Evolutionary conservation across 2,329 filamentous ascomycete genomes (phyloP).

Genomic region (Achaetomium macrosporum): DNA sequence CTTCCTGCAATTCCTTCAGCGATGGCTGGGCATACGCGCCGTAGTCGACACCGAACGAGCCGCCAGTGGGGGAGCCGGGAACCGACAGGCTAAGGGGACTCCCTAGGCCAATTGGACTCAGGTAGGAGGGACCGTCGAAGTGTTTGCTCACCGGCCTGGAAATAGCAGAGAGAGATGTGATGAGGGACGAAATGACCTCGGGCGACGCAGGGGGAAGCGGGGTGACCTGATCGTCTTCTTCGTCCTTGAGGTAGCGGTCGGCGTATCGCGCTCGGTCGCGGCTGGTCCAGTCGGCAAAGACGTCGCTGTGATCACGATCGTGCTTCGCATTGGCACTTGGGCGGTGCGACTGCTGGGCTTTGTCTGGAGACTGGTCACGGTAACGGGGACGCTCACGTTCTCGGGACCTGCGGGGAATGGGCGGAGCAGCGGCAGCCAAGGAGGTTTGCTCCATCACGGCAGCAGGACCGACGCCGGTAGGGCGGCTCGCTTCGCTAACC

Average conservation of each 20-base stretch:
- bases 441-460: slow-evolving; percentile 23
- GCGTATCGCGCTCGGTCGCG: slow-evolving; percentile 21
- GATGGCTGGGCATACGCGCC: slow-evolving; percentile 53
- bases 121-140: slow-evolving; percentile 50
- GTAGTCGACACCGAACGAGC: slow-evolving; percentile 68
- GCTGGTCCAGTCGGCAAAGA: slow-evolving; percentile 24
- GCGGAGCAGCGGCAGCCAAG: slow-evolving; percentile 17
- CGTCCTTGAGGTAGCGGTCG: slow-evolving; percentile 21
- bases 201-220: slow-evolving; percentile 47
- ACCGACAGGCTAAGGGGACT: slow-evolving; percentile 30
- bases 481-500: slow-evolving; percentile 13
- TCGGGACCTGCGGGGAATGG: slow-evolving; percentile 24
- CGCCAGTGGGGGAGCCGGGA: slow-evolving; percentile 36
- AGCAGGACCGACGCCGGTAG: slow-evolving; percentile 15
- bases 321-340: slow-evolving; percentile 16
- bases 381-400: slow-evolving; percentile 21
- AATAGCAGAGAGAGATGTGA: slow-evolving; percentile 64
- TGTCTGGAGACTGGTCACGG: slow-evolving; percentile 17
- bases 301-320: slow-evolving; percentile 20
- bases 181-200: slow-evolving; percentile 64
- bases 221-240: slow-evolving; percentile 17
- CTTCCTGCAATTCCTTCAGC: slow-evolving; percentile 44
- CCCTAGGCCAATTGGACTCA: slow-evolving; percentile 20
- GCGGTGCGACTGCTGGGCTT: slow-evolving; percentile 10
- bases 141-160: slow-evolving; percentile 62